Evolutionary conservation across 148 eudicot genomes (phyloP).

Genomic region (Simmondsia chinensis): DNA sequence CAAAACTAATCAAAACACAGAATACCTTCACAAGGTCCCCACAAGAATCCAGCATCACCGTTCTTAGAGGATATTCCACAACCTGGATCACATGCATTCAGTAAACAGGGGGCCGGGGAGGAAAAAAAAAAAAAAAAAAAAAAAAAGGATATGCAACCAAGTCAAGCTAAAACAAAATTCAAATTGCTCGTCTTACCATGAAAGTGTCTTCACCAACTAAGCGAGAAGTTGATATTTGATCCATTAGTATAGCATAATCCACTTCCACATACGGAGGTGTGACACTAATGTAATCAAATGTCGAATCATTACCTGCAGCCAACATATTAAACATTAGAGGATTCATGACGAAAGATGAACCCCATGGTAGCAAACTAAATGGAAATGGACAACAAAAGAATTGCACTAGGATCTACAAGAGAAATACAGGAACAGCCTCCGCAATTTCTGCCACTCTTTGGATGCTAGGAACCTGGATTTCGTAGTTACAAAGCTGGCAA

Average conservation of each 20-base stretch:
- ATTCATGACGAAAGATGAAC: too few relatives aligned
- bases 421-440: too few relatives aligned
- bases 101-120: background rate
- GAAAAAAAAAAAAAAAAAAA: background rate
- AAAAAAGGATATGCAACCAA: background rate
- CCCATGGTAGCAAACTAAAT: too few relatives aligned
- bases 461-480: too few relatives aligned
- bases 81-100: slow-evolving; percentile 27
- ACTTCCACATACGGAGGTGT: slow-evolving; percentile 88
- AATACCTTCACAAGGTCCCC: slow-evolving; percentile 75
- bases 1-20: background rate
- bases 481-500: too few relatives aligned
- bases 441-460: too few relatives aligned
- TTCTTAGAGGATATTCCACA: slow-evolving; percentile 84
- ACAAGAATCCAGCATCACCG: slow-evolving; percentile 70
- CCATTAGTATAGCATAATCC: slow-evolving; percentile 74
- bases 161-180: background rate
- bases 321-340: too few relatives aligned
- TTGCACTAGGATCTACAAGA: too few relatives aligned
- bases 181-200: slow-evolving; percentile 64
- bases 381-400: too few relatives aligned
- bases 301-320: slow-evolving; percentile 46
- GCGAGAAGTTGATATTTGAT: slow-evolving; percentile 59
- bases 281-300: slow-evolving; percentile 81
- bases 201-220: slow-evolving; percentile 75